Conservation (phyloP, 2,329 filamentous ascomycete genomes). For the Pestalotiopsis fici region DNA sequence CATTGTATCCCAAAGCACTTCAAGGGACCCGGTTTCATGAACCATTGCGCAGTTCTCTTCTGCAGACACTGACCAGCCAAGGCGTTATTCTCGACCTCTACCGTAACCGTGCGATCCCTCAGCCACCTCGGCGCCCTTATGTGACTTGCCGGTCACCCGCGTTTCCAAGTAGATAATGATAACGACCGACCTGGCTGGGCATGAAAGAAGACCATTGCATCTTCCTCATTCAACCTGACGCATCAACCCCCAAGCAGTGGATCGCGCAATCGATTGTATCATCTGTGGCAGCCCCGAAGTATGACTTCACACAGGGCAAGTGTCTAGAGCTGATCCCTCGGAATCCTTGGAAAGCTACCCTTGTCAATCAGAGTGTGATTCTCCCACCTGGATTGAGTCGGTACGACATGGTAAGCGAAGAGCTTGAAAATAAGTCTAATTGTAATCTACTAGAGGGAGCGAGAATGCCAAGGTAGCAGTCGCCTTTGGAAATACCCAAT, state of each 20-base stretch:
- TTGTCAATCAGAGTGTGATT: no score
- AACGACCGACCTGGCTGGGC: neutral
- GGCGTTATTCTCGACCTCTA: neutral
- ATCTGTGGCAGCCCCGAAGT: neutral
- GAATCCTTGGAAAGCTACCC: no score
- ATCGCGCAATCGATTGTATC: neutral
- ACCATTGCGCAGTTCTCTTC: neutral
- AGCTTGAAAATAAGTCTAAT: no score
- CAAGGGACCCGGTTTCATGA: neutral
- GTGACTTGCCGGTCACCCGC: neutral
- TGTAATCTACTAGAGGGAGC: no score
- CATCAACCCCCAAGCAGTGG: neutral
- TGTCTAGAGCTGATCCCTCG: no score
- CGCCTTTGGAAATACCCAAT: no score
- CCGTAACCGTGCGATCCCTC: neutral
- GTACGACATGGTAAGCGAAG: no score
- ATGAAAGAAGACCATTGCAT: neutral
- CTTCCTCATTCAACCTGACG: neutral
- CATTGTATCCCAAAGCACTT: neutral
- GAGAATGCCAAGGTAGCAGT: no score
- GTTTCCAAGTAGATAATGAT: neutral
- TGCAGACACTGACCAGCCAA: neutral
- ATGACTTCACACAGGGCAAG: no score
- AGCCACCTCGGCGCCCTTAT: neutral
- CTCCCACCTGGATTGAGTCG: no score